Evolutionary conservation across 805 yeast genomes (phyloP), one percentile per base, ranked within the genome.

Genomic region (Tetrapisispora pingtungensis): DNA sequence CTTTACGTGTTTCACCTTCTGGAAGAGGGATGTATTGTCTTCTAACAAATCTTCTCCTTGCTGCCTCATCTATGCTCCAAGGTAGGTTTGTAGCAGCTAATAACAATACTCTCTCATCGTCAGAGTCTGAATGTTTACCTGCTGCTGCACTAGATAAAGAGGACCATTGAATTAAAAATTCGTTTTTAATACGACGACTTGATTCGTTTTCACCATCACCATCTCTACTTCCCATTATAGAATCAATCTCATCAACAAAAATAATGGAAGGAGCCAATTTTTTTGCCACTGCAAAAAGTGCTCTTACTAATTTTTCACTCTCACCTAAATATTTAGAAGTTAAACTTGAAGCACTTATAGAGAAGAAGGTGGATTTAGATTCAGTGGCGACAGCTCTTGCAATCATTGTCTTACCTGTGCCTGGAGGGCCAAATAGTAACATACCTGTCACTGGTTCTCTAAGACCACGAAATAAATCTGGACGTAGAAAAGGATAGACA

Each of bases 381-480:
- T 93, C 97, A 2, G 94, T 85, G 2, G 97, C 97, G 3, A 93
- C 97, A 0, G 97, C 96, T 50, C 96, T 72, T 0, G 97, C 97
- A 52, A 90, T 73, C 97, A 90, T 89, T 1, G 97, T 89, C 59
- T 93, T 90, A 45, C 97, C 97, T 0, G 97, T 90, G n/a, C 98
- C 98, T 0, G 97, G 97, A 2, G 98, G 97, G 0, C 98, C 98
- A 68, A 88, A 90, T 35, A 90, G 66, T 18, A 90, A 70, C 95
- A 93, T 87, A n/a, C 97, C 97, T 46, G 95, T 69, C 0, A 95
- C 89, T 0, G 97, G 97, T 65, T 89, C 97, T 53, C 97, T 72
- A 43, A 90, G 67, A 0, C 97, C 97, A 47, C 78, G 75, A 60
- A 90, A 93, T 46, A 90, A 70, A 64, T 90, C 97, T 0, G 97